Evolutionary conservation across 2,329 filamentous ascomycete genomes (phyloP).

Genomic region (Myriosclerotinia duriaeana): DNA sequence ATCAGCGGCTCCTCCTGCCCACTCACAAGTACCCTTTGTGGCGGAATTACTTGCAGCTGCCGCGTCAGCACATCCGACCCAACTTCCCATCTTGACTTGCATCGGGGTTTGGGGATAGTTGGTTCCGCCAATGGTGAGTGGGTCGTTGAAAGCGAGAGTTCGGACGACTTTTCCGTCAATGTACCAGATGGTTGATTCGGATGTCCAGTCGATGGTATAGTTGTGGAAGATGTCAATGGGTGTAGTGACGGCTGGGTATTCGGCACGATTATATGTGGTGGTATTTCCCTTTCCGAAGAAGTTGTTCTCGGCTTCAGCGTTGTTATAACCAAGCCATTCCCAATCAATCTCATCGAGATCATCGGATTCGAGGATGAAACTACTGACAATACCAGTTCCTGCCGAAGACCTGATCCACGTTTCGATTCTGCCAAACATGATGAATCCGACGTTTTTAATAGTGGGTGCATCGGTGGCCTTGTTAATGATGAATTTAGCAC

Average conservation of each 20-base stretch:
- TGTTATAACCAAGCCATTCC: conserved; percentile 43
- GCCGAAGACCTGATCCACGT: conserved; percentile 49
- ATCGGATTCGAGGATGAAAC: conserved; percentile 52
- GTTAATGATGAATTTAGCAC: conserved; percentile 51
- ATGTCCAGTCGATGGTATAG: conserved; percentile 68
- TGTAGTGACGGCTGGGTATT: conserved; percentile 42
- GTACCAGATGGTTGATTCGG: conserved; percentile 57
- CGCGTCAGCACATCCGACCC: conserved; percentile 43
- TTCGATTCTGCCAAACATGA: conserved; percentile 54
- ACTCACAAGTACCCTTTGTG: conserved; percentile 59
- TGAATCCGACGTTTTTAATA: conserved; percentile 48
- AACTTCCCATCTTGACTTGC: conserved; percentile 62
- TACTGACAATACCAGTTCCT: conserved; percentile 51
- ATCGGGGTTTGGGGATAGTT: conserved; percentile 70
- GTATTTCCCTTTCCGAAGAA: conserved; percentile 57
- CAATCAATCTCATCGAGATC: conserved; percentile 56
- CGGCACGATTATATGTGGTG: conserved; percentile 50
- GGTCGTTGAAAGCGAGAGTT: conserved; percentile 48
- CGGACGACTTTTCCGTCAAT: conserved; percentile 53
- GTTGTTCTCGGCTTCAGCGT: conserved; percentile 48
- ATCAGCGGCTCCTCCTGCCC: conserved; percentile 62
- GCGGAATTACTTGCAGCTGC: conserved; percentile 46
- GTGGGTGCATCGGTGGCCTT: conserved; percentile 51
- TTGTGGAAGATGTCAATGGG: conserved; percentile 53
- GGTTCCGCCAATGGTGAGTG: conserved; percentile 49